Base-by-base conservation (phyloP, 495 filamentous ascomycete genomes). In the Astrothelium subdiscretum region DNA sequence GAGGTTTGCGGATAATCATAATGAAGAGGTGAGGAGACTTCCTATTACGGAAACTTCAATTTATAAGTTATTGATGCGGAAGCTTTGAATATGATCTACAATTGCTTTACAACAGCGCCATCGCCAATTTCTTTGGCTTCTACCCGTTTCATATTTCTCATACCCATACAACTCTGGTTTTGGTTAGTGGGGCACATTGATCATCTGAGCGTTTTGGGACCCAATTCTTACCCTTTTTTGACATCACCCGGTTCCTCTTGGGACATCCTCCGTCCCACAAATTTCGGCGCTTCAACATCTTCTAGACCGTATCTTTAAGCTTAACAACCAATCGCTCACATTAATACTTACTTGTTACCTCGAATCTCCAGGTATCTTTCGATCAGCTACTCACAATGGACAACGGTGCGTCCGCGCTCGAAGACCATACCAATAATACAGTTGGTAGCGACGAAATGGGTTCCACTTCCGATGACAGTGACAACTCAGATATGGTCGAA, bases 21-120 rank as follows among this genome's bases (percentile, higher is more conserved):
- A 58, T 22, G 67, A 72, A 61, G 61, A 65, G 66, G 74, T 75
- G 69, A 31, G 74, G 67, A 10, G 15, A 61, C 1, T 26, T 13
- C 4, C 12, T 42, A 12, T 27, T 54, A 27, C 20, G 24, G 3
- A 27, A 29, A 11, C 22, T 8, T 54, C 2, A 15, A 38, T 6
- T 38, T 15, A 38, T n/a, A n/a, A n/a, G n/a, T n/a, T n/a, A n/a
- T n/a, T n/a, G n/a, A n/a, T n/a, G n/a, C n/a, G n/a, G n/a, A n/a
- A n/a, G n/a, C n/a, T n/a, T n/a, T n/a, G n/a, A n/a, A n/a, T n/a
- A n/a, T n/a, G n/a, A n/a, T n/a, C n/a, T n/a, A n/a, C n/a, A n/a
- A n/a, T n/a, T n/a, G n/a, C n/a, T n/a, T n/a, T n/a, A n/a, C n/a
- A n/a, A n/a, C n/a, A n/a, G n/a, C n/a, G n/a, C n/a, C n/a, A n/a